Conservation (phyloP, 2,329 filamentous ascomycete genomes). For the Colletotrichum godetiae region DNA sequence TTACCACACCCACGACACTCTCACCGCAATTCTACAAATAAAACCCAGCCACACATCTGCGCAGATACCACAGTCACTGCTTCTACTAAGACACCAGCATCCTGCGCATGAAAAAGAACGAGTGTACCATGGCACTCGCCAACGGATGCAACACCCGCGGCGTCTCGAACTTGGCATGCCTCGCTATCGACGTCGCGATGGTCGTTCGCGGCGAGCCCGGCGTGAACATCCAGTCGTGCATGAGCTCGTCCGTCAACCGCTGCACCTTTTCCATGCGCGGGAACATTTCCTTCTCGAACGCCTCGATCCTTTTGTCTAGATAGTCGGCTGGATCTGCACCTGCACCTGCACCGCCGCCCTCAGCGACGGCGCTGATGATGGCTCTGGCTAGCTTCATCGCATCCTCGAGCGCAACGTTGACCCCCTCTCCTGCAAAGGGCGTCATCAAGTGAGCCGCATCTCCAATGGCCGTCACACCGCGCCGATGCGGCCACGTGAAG, state of each 20-base stretch:
- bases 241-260: slow-evolving; percentile 56
- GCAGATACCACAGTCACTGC: neutral
- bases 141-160: slow-evolving; percentile 46
- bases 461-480: slow-evolving; percentile 66
- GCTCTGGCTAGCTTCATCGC: slow-evolving; percentile 59
- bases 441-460: slow-evolving; percentile 72
- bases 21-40: neutral
- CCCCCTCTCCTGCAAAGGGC: slow-evolving; percentile 68
- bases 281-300: slow-evolving; percentile 54
- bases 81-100: slow-evolving; percentile 15
- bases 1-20: neutral
- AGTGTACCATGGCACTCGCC: slow-evolving; percentile 42
- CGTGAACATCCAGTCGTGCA: slow-evolving; percentile 60
- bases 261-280: slow-evolving; percentile 50
- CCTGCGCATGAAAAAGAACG: slow-evolving; percentile 42
- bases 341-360: slow-evolving; percentile 27
- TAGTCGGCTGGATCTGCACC: slow-evolving; percentile 21
- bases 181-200: slow-evolving; percentile 50
- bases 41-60: neutral
- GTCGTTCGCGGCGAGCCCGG: slow-evolving; percentile 55
- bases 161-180: slow-evolving; percentile 45
- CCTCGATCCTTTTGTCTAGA: slow-evolving; percentile 47
- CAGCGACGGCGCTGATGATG: slow-evolving; percentile 47
- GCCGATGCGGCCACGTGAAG: slow-evolving; percentile 56
- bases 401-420: slow-evolving; percentile 68